Base-by-base conservation (phyloP, 352 stramenopile species). In the Phytophthora sojae region DNA sequence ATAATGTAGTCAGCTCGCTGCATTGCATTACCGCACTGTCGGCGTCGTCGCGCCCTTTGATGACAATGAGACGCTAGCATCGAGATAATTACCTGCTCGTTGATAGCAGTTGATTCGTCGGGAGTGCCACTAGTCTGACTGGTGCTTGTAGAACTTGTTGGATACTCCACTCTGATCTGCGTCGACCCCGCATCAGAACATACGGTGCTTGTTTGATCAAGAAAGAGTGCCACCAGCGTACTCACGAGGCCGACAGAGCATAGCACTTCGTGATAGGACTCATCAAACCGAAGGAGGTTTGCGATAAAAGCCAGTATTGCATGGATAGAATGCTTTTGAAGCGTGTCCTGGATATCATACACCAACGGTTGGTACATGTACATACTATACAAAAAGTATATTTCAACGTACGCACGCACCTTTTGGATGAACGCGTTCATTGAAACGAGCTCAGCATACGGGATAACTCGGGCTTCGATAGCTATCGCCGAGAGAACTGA, bases 401-500 rank as follows among this genome's bases (percentile, higher is more conserved):
- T 49, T 37, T 12, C 1, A 51, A n/a, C 11, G 15, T 30, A 19
- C 4, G 32, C 51, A 53, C 55, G 49, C 39, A 83, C 67, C 61
- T 82, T 79, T 30, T 26, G 54, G 53, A 89, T 60, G 26, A 82
- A 74, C 12, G 65, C 50, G 29, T 67, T 69, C 12, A 89, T 78
- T 32, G 77, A 69, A 11, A 39, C 52, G 12, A 91, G 67, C 51
- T 91, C 83, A 14, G 52, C 67, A 56, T 80, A 87, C n/a, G 81
- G 83, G 59, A 89, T 77, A n/a, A 91, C 70, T 4, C 60, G 76
- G 0, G 81, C 71, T 84, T 91, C 83, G 21, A 91, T 88, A 4
- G 83, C 81, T 32, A 83, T 81, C 17, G 77, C 80, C 49, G 81
- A 85, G 0, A 91, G 70, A 44, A 91, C 81, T 17, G 83, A 89